Evolutionary conservation across 108 stramenopile species (phyloP).

Genomic region (Cyclotella sp.): DNA sequence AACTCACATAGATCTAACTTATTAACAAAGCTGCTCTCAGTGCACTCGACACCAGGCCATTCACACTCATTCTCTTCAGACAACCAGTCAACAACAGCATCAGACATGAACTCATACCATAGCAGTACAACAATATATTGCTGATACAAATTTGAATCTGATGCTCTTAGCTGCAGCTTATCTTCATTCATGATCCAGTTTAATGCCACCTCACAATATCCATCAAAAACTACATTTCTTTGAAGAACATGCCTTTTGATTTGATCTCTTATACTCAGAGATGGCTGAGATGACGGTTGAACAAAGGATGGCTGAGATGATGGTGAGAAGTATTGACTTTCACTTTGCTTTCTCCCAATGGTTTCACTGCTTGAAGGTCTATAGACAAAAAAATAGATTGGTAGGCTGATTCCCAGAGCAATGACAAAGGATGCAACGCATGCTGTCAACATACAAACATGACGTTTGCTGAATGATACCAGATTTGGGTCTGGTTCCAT

Average conservation of each 20-base stretch:
- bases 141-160: background rate
- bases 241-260: background rate
- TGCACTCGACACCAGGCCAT: background rate
- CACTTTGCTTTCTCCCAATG: background rate
- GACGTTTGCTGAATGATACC: background rate
- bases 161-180: background rate
- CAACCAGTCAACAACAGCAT: too few relatives aligned
- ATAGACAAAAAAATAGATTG: background rate
- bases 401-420: background rate
- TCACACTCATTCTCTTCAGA: background rate
- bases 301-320: background rate
- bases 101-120: background rate
- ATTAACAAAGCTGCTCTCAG: background rate
- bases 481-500: background rate
- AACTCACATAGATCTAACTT: background rate
- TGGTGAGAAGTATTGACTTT: background rate
- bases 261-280: background rate
- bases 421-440: background rate
- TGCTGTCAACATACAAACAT: background rate
- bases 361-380: too few relatives aligned
- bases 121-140: background rate
- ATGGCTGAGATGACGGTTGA: background rate
- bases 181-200: background rate
- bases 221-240: background rate
- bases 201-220: background rate